Conservation (phyloP, 2,329 filamentous ascomycete genomes). For the Sporothrix mexicana region DNA sequence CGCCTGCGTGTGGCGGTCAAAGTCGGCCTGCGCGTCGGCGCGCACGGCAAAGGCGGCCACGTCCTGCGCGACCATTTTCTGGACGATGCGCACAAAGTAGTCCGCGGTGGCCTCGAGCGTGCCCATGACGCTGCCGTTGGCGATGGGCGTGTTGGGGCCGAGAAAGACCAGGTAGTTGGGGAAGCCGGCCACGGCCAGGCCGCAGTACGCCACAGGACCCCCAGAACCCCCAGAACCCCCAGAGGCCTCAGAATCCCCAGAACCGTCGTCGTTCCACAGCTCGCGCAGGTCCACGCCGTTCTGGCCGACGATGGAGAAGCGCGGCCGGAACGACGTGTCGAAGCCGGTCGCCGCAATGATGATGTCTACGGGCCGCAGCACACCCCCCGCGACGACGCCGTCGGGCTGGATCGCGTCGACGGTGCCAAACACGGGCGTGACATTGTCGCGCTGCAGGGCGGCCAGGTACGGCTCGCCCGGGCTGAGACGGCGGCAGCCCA, state of each 20-base stretch:
- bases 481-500: slow-evolving; percentile 54
- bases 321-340: slow-evolving; percentile 57
- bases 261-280: not conserved
- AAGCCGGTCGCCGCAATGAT: slow-evolving; percentile 64
- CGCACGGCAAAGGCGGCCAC: slow-evolving; percentile 39
- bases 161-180: slow-evolving; percentile 24
- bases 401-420: slow-evolving; percentile 54
- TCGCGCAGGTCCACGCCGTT: slow-evolving; percentile 2
- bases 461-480: slow-evolving; percentile 58
- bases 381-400: slow-evolving; percentile 54
- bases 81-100: slow-evolving; percentile 41
- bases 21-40: slow-evolving; percentile 51
- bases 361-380: slow-evolving; percentile 57
- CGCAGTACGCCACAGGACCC: not conserved
- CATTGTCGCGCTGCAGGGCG: slow-evolving; percentile 43
- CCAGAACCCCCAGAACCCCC: no score
- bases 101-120: slow-evolving; percentile 41
- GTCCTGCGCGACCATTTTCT: slow-evolving; percentile 39
- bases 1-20: slow-evolving; percentile 50
- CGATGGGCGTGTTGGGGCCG: slow-evolving; percentile 16
- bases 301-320: slow-evolving; percentile 56
- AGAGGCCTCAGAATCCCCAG: no score
- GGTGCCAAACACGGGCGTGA: slow-evolving; percentile 45
- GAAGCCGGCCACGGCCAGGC: not conserved
- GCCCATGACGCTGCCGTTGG: slow-evolving; percentile 31